A percentile compares a stretch with the other conserved stretches of the same genome.
These are phyloP conservation scores for Cyclocybe aegerita DNA, from an alignment of 768 basidiomycete species.

Conservation along the genomic window DNA sequence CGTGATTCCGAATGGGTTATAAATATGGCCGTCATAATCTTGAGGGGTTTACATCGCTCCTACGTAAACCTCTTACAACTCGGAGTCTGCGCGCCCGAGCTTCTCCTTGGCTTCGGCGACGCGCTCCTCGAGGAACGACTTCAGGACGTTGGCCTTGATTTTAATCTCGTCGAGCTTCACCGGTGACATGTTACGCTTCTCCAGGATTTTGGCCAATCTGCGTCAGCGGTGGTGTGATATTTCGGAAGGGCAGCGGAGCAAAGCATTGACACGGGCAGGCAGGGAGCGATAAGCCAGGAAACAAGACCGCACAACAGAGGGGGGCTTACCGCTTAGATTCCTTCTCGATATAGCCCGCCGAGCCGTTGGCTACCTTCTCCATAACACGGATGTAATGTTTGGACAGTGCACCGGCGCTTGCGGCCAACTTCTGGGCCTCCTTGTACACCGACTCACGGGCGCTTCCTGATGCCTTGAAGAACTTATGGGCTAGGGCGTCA, in stretches of 20 bases:
- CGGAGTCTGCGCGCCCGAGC: slow-evolving; percentile 25
- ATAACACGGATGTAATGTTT: slow-evolving; percentile 88
- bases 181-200: slow-evolving; percentile 73
- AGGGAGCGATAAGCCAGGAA: slow-evolving; percentile 4
- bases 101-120: slow-evolving; percentile 33
- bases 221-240: neutral
- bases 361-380: slow-evolving; percentile 76
- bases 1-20: slow-evolving; percentile 1
- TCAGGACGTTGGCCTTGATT: slow-evolving; percentile 85
- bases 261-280: slow-evolving; percentile 6
- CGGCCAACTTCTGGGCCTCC: slow-evolving; percentile 58
- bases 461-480: slow-evolving; percentile 59
- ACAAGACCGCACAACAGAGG: slow-evolving; percentile 8
- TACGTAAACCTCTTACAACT: slow-evolving; percentile 11
- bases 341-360: slow-evolving; percentile 79
- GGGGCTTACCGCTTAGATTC: slow-evolving; percentile 73
- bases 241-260: neutral
- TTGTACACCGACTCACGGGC: slow-evolving; percentile 62
- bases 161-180: slow-evolving; percentile 92
- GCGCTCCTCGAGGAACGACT: slow-evolving; percentile 51
- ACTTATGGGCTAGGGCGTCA: slow-evolving; percentile 74
- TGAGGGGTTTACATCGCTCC: slow-evolving; percentile 1
- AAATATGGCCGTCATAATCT: neutral
- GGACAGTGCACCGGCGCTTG: slow-evolving; percentile 48
- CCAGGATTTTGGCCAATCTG: slow-evolving; percentile 75